These are phyloP conservation scores for Lentinula novae-zelandiae DNA, from an alignment of 1,284 basidiomycete species.

Conservation along the genomic window DNA sequence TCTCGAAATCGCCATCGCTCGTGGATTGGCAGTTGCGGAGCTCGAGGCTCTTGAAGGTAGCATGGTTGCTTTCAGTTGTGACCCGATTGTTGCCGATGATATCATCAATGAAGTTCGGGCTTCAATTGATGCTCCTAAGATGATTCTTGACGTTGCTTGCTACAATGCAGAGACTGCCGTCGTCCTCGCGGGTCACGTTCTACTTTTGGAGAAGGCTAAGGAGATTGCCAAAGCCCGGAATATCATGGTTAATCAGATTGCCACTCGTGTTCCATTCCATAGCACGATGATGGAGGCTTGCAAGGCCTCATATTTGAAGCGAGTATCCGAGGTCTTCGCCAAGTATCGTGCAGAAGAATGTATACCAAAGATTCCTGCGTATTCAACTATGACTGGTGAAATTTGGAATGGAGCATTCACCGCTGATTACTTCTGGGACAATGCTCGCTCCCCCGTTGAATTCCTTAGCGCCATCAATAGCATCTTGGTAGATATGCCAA, in stretches of 20 bases:
- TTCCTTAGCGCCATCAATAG: slow-evolving; percentile 17
- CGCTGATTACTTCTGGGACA: slow-evolving; percentile 22
- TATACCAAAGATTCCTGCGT: slow-evolving; percentile 6
- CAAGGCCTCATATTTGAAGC: slow-evolving; percentile 20
- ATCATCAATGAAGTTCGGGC: neutral
- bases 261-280: slow-evolving; percentile 30
- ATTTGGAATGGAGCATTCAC: slow-evolving; percentile 2
- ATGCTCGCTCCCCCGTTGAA: slow-evolving; percentile 20
- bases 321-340: slow-evolving; percentile 23
- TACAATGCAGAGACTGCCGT: slow-evolving; percentile 30
- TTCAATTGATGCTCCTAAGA: slow-evolving; percentile 4
- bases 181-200: slow-evolving; percentile 28
- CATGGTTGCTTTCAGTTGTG: slow-evolving; percentile 34
- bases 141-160: slow-evolving; percentile 28
- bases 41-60: slow-evolving; percentile 23
- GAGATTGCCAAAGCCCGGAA: slow-evolving; percentile 15
- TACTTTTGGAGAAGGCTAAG: slow-evolving; percentile 23
- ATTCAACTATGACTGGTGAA: slow-evolving; percentile 13
- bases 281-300: slow-evolving; percentile 31
- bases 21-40: slow-evolving; percentile 20
- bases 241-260: slow-evolving; percentile 27
- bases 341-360: neutral
- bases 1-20: slow-evolving; percentile 9
- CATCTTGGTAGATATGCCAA: slow-evolving; percentile 4
- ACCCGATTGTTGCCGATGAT: neutral